phyloP scores from a whole-genome alignment of 331 rosid genomes.

The Stylosanthes scabra region DNA sequence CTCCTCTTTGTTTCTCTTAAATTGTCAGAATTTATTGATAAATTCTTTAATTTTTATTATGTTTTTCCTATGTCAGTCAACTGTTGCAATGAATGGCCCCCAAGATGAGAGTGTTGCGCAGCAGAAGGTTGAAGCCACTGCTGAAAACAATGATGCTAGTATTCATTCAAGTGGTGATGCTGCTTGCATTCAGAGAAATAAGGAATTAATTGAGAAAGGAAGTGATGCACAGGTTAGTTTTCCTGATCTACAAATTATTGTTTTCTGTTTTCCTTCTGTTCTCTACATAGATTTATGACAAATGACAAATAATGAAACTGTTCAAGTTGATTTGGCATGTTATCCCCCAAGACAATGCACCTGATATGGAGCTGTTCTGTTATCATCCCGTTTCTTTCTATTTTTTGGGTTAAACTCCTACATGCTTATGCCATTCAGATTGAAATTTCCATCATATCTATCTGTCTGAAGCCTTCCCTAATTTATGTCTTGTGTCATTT shows the following conservation, averaged over 20 bases:
- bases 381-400: not conserved
- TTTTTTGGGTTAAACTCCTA: constrained; percentile 1
- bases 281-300: constrained; percentile 24
- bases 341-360: not conserved
- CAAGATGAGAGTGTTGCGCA: constrained; percentile 70
- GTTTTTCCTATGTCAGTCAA: constrained; percentile 54
- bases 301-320: not conserved
- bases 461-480: constrained; percentile 12
- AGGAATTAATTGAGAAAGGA: constrained; percentile 75
- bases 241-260: constrained; percentile 11
- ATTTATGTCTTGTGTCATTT: constrained; percentile 10
- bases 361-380: no score
- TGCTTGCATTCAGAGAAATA: constrained; percentile 61
- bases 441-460: constrained; percentile 6
- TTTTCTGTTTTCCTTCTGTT: constrained; percentile 17
- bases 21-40: constrained; percentile 7
- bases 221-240: constrained; percentile 91
- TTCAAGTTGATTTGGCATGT: constrained; percentile 22
- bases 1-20: not conserved
- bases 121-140: constrained; percentile 72
- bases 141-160: constrained; percentile 77
- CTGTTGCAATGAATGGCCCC: constrained; percentile 46
- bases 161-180: constrained; percentile 67
- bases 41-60: constrained; percentile 31
- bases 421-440: not conserved